phyloP scores from a whole-genome alignment of 257 asterid genomes.

The Solanum pennellii region DNA sequence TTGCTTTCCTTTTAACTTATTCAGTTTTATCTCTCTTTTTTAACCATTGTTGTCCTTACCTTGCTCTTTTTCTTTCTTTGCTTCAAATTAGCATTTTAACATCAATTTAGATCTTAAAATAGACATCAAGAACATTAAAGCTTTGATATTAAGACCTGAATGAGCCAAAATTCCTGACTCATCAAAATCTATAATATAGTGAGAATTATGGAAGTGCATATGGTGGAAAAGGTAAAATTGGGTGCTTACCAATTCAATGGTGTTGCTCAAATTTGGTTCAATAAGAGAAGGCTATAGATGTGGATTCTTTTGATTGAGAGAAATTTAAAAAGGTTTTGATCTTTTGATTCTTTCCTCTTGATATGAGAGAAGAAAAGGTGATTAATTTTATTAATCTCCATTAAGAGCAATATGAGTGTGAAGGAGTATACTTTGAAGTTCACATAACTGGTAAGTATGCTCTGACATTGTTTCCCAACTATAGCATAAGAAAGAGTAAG shows the following conservation, averaged over 20 bases:
- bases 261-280: background rate
- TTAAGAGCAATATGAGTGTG: background rate
- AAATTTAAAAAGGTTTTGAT: background rate
- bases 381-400: too few species aligned
- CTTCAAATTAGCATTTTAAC: too few species aligned
- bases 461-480: too few species aligned
- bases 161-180: too few species aligned
- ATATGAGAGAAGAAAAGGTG: background rate
- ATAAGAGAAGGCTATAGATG: background rate
- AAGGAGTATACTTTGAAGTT: background rate
- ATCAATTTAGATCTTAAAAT: too few species aligned
- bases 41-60: too few species aligned
- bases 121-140: too few species aligned
- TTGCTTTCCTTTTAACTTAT: too few species aligned
- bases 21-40: too few species aligned
- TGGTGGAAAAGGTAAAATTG: background rate
- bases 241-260: background rate
- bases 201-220: background rate
- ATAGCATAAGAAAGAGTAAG: background rate
- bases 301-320: background rate
- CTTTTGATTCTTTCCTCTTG: background rate
- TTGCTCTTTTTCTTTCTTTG: too few species aligned
- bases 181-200: too few species aligned
- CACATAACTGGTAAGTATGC: background rate
- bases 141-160: too few species aligned